Evolutionary conservation across 1,139 yeast genomes (phyloP), one percentile per base, ranked within the genome.

Genomic region (Arxiozyma slooffiae): DNA sequence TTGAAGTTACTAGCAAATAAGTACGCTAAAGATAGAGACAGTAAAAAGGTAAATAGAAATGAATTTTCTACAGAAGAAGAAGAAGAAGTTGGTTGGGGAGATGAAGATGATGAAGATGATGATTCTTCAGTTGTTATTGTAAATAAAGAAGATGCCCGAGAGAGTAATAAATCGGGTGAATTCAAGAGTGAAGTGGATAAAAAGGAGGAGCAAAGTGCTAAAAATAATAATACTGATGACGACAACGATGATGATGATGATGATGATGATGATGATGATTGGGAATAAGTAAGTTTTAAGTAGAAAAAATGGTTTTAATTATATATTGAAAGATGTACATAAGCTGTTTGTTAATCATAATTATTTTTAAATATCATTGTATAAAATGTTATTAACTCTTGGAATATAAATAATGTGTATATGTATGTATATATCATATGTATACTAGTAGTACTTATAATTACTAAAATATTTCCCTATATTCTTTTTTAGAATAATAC

Each of bases 401-500:
- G n/a, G n/a, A n/a, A n/a, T n/a, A n/a, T n/a, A n/a, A 20, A 22
- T n/a, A 20, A 21, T 17, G n/a, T 36, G 18, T 43, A 21, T 37
- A 11, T 26, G 36, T 20, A 20, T 37, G 24, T 44, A 24, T 38
- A 46, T 46, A n/a, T 23, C 14, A 40, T 40, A 9, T 20, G 8
- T 21, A 40, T 21, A 40, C 14, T 14, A 5, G 16, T 22, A 17
- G 11, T n/a, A n/a, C 30, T 8, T 22, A 11, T 43, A 50, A 36
- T 22, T 38, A 22, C 6, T 38, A 9, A 45, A 21, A 41, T 41
- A 37, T 52, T 49, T 17, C 57, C 60, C 46, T 61, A 59, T 4
- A 60, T 57, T 38, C 67, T 56, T 47, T 59, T 77, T 58, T 79
- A 86, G 64, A 86, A 86, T 55, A 86, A 70, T 51, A 90, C 87